phyloP scores from a whole-genome alignment of 345 rosid species.

The Rhodamnia rubescens region DNA sequence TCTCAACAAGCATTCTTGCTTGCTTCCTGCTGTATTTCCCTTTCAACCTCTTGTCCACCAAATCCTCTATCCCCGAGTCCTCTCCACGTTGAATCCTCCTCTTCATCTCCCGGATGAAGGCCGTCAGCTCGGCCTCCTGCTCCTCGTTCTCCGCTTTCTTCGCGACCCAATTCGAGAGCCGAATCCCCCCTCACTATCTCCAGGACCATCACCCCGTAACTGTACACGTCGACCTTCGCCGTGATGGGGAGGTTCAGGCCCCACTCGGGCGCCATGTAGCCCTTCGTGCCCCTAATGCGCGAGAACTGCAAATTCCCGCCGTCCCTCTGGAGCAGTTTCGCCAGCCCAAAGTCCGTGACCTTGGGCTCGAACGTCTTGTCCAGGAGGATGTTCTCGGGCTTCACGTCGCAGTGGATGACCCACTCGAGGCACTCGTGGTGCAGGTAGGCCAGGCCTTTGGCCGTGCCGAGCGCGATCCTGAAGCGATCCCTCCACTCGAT shows the following conservation, averaged over 20 bases:
- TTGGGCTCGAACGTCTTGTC: slow-evolving; percentile 35
- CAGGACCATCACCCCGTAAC: slow-evolving; percentile 31
- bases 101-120: slow-evolving; percentile 11
- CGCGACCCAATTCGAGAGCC: slow-evolving; percentile 13
- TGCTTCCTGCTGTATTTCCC: slow-evolving; percentile 16
- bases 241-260: slow-evolving; percentile 24
- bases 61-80: slow-evolving; percentile 14
- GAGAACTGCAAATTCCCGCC: slow-evolving; percentile 4
- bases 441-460: slow-evolving; percentile 44
- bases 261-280: slow-evolving; percentile 36
- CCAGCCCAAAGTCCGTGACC: slow-evolving; percentile 43
- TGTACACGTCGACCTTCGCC: slow-evolving; percentile 28
- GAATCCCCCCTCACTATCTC: slow-evolving; percentile 32
- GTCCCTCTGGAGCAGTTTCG: slow-evolving; percentile 26
- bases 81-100: slow-evolving; percentile 8
- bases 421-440: slow-evolving; percentile 56
- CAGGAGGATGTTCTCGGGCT: slow-evolving; percentile 53
- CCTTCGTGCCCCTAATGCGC: slow-evolving; percentile 23
- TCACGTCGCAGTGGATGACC: slow-evolving; percentile 51
- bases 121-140: slow-evolving; percentile 20
- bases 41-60: slow-evolving; percentile 21
- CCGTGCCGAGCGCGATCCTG: slow-evolving; percentile 45
- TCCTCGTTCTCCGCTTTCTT: slow-evolving; percentile 1
- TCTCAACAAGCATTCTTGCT: slow-evolving; percentile 7
- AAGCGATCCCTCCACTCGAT: slow-evolving; percentile 41